These are phyloP conservation scores for Haplosporangium sp. DNA, from an alignment of 371 early-diverging fungal species.

Conservation along the genomic window DNA sequence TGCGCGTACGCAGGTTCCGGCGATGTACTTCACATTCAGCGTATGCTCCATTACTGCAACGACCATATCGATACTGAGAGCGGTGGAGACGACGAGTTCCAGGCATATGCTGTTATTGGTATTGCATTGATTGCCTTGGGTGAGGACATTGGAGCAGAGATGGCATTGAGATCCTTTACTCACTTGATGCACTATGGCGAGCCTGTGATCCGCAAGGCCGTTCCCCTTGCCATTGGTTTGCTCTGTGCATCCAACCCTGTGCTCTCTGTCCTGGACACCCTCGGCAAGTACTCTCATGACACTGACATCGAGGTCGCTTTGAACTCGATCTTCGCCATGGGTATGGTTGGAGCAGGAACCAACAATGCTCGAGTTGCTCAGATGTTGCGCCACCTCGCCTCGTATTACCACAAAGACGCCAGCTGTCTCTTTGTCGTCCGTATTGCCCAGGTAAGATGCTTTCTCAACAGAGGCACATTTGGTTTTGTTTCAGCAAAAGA, in stretches of 20 bases:
- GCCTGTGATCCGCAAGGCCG: conserved; percentile 90
- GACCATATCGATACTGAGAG: conserved; percentile 92
- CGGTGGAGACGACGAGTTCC: conserved; percentile 86
- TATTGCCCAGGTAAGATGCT: conserved; percentile 83
- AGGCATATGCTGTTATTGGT: conserved; percentile 96
- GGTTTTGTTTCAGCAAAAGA: neutral
- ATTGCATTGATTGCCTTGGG: conserved; percentile 97
- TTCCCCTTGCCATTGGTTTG: conserved; percentile 96
- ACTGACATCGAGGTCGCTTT: conserved; percentile 94
- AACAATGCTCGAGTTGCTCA: conserved; percentile 98
- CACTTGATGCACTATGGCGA: conserved; percentile 99
- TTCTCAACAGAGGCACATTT: neutral
- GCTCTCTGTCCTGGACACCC: conserved; percentile 91
- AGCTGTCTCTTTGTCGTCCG: conserved; percentile 94
- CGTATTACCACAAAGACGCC: conserved; percentile 97
- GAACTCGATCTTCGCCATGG: conserved; percentile 98
- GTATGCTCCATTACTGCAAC: conserved; percentile 94
- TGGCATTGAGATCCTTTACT: conserved; percentile 94
- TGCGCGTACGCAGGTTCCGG: conserved; percentile 96
- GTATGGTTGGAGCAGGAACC: conserved; percentile 99
- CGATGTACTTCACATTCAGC: conserved; percentile 95
- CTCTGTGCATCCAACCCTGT: conserved; percentile 97
- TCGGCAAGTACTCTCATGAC: conserved; percentile 98
- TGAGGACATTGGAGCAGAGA: conserved; percentile 96
- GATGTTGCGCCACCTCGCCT: conserved; percentile 95